A percentile compares a stretch with the other conserved stretches of the same genome.
phyloP scores from a whole-genome alignment of 2,329 filamentous ascomycete genomes.

The Trichoderma citrinoviride region DNA sequence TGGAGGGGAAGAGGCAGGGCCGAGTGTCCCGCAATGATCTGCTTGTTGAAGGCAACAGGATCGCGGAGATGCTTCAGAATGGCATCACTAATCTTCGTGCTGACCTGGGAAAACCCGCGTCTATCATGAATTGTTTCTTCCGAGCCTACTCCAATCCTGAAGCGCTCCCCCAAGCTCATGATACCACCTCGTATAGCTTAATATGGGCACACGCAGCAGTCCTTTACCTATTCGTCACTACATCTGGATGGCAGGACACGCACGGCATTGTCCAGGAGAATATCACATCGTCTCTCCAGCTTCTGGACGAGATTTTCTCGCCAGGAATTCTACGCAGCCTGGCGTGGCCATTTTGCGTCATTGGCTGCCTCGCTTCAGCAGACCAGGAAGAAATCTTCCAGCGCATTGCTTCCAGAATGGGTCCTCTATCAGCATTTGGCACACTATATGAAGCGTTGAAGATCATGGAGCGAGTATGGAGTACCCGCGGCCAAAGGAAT shows the following conservation, averaged over 20 bases:
- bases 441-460: neutral
- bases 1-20: neutral
- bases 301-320: neutral
- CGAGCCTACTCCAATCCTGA: neutral
- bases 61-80: neutral
- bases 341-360: slow-evolving; percentile 9
- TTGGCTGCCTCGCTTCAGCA: slow-evolving; percentile 2
- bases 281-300: neutral
- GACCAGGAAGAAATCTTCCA: neutral
- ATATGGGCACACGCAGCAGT: neutral
- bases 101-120: neutral
- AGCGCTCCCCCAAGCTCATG: neutral
- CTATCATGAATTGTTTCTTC: neutral
- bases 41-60: neutral
- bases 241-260: slow-evolving; percentile 1
- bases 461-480: slow-evolving; percentile 6
- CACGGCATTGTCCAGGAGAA: neutral
- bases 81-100: neutral
- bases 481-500: neutral
- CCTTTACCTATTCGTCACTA: neutral
- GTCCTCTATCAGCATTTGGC: neutral
- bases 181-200: neutral
- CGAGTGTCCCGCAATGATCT: neutral
- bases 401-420: slow-evolving; percentile 7
- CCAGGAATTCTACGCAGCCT: slow-evolving; percentile 5